phyloP scores from a whole-genome alignment of 257 asterid genomes.

The Solanum ossicruentum region DNA sequence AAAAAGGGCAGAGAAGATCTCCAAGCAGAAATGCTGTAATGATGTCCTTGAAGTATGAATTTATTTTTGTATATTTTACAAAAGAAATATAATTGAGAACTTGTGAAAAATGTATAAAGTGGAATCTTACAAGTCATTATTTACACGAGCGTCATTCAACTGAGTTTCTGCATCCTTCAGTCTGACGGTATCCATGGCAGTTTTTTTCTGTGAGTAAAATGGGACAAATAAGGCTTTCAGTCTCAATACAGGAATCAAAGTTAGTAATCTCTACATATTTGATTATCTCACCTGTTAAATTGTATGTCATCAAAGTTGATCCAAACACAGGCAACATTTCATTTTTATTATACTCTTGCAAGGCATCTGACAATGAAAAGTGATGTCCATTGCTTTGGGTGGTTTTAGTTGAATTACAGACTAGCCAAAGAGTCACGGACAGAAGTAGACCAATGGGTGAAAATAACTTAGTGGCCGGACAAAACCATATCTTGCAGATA shows the following conservation, averaged over 20 bases:
- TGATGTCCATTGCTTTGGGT: conserved; percentile 73
- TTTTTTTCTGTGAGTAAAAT: background rate
- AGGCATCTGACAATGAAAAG: conserved; percentile 77
- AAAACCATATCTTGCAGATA: conserved; percentile 44
- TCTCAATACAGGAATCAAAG: background rate
- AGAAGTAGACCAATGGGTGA: conserved; percentile 46
- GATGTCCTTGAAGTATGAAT: background rate
- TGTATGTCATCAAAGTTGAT: conserved; percentile 11
- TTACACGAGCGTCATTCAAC: background rate
- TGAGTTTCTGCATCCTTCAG: background rate
- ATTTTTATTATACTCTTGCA: conserved; percentile 9
- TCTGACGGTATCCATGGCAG: background rate
- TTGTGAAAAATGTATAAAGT: background rate
- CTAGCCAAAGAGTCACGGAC: conserved; percentile 67
- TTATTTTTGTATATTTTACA: background rate
- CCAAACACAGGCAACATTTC: conserved; percentile 23
- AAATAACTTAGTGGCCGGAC: conserved; percentile 78
- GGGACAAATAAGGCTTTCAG: conserved; percentile 27
- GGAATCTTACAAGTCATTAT: background rate
- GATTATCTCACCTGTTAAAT: conserved; percentile 9
- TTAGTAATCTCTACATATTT: conserved; percentile 11
- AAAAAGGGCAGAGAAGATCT: background rate
- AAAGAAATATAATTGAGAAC: background rate
- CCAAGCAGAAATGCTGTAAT: background rate
- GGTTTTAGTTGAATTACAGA: conserved; percentile 52